Base-by-base conservation (phyloP, 768 basidiomycete genomes). In the Gloeostereum incarnatum region DNA sequence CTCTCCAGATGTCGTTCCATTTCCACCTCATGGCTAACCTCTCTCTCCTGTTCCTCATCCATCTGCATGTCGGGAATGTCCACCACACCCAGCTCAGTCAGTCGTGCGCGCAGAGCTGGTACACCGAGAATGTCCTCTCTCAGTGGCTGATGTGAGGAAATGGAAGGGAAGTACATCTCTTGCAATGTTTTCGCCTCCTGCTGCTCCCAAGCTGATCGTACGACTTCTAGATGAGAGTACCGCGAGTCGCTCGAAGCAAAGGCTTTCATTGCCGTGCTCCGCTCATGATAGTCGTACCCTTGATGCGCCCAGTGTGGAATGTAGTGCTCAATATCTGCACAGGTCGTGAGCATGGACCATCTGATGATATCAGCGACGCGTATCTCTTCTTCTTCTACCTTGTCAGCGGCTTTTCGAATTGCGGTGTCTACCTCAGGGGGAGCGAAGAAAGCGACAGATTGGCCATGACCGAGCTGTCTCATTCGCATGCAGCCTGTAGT, bases 401-500 rank as follows among this genome's bases (percentile, higher is more conserved):
- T 58, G 14, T 17, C 17, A 19, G 42, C 38, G 5, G 54, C 39
- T 6, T 42, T 31, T n/a, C 62, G 61, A 38, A 73, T 67, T 1
- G 42, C 35, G 7, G 45, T 44, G 36, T 66, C 60, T 3, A 70
- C 54, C 31, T 70, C 68, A 0, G 49, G 46, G 5, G 71, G 61
- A 7, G 65, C 69, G 32, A 68, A 66, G 45, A 73, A 71, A 39
- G 65, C 51, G n/a, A 72, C 47, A 2, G 70, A 65, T 38, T 73
- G 71, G 0, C 63, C 65, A 7, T 53, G 47, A 9, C 72, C 72
- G 1, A 73, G 56, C 45, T 62, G 58, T 2, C 72, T 59, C 71
- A 73, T 70, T 9, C 71, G 57, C 71, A 73, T 73, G 38, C 71
- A 73, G 3, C 69, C 71, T 72, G 35, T 22, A n/a, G 27, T 21